These are phyloP conservation scores for Aspergillus nomiae DNA, from an alignment of 2,329 filamentous ascomycete genomes.

Conservation along the genomic window DNA sequence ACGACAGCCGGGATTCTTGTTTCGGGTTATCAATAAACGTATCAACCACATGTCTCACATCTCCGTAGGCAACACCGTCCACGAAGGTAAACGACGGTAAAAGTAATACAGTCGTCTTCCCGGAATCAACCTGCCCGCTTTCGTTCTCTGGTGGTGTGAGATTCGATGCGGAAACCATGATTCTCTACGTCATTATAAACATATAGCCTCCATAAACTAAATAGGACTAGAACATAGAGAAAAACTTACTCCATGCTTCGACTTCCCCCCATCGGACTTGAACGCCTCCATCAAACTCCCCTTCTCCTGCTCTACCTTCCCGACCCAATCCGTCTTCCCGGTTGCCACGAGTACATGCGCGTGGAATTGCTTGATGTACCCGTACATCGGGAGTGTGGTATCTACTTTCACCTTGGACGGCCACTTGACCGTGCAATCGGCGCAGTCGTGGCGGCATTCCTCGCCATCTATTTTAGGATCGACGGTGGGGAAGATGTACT, in stretches of 20 bases:
- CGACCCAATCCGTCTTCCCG: slow-evolving; percentile 39
- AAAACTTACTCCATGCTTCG: slow-evolving; percentile 65
- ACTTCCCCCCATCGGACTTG: slow-evolving; percentile 54
- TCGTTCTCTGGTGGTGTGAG: slow-evolving; percentile 22
- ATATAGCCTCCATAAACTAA: too few relatives aligned
- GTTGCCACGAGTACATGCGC: slow-evolving; percentile 41
- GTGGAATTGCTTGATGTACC: slow-evolving; percentile 38
- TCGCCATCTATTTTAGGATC: slow-evolving; percentile 34
- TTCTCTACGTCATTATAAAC: background rate
- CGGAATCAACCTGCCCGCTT: slow-evolving; percentile 2
- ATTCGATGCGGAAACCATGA: slow-evolving; percentile 42
- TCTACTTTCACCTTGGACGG: slow-evolving; percentile 41
- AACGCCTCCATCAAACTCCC: slow-evolving; percentile 56
- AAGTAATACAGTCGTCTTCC: slow-evolving; percentile 71
- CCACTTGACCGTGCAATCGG: slow-evolving; percentile 38
- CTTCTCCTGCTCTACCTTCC: slow-evolving; percentile 35
- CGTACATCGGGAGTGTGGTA: slow-evolving; percentile 29
- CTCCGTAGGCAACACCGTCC: slow-evolving; percentile 70
- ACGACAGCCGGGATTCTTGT: slow-evolving; percentile 43
- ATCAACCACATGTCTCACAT: slow-evolving; percentile 67
- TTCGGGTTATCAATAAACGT: slow-evolving; percentile 68
- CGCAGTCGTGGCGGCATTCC: slow-evolving; percentile 39
- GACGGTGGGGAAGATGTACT: slow-evolving; percentile 41
- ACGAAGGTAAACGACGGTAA: slow-evolving; percentile 80
- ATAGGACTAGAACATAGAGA: background rate